phyloP scores from a whole-genome alignment of 305 asterid species.

The Rubia balearica region DNA sequence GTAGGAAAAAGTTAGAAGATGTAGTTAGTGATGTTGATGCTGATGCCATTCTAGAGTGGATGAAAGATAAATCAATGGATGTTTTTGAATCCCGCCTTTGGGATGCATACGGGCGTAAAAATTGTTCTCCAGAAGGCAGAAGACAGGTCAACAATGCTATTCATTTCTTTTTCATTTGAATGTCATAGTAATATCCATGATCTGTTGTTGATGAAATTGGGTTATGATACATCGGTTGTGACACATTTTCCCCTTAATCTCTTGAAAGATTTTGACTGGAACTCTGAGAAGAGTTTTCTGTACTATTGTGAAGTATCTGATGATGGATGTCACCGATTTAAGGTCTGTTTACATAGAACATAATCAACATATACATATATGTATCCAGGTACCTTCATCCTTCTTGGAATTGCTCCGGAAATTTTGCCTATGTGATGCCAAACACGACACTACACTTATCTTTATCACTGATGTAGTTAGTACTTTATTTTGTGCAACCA shows the following conservation, averaged over 20 bases:
- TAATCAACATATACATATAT: not conserved
- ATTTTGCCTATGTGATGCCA: not conserved
- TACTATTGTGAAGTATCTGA: constrained; percentile 40
- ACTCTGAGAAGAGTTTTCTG: constrained; percentile 46
- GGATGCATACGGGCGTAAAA: constrained; percentile 34
- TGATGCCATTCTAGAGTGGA: constrained; percentile 23
- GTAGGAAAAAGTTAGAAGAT: constrained; percentile 48
- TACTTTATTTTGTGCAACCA: not conserved
- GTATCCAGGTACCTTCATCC: not conserved
- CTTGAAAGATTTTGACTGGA: constrained; percentile 57
- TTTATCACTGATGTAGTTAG: not conserved
- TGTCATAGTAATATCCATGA: not conserved
- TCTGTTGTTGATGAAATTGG: not conserved
- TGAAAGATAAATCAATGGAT: constrained; percentile 37
- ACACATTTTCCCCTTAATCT: constrained; percentile 3
- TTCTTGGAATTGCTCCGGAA: not conserved
- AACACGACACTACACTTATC: not conserved
- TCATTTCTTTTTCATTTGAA: not conserved
- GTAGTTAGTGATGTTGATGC: constrained; percentile 37
- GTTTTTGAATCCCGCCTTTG: constrained; percentile 51
- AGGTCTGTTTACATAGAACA: constrained; percentile 37
- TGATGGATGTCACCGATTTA: constrained; percentile 45
- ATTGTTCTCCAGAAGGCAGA: constrained; percentile 34
- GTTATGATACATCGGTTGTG: not conserved
- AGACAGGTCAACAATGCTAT: constrained; percentile 31